phyloP scores from a whole-genome alignment of 1,284 basidiomycete species.

The Ceratobasidium sp. region DNA sequence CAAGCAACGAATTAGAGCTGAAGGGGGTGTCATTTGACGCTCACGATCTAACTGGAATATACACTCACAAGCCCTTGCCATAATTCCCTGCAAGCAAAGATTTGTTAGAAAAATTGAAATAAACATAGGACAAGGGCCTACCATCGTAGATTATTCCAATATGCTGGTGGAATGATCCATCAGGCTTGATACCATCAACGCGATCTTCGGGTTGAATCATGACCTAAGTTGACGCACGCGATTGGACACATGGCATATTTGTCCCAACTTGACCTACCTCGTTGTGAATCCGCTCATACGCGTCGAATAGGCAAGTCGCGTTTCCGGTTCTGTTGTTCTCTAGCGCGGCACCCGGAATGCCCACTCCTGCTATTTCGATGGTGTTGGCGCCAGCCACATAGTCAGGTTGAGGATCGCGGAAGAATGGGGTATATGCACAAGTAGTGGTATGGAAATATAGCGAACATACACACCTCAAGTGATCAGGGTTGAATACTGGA shows the following conservation, averaged over 20 bases:
- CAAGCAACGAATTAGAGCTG: conserved; percentile 38
- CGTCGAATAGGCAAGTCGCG: conserved; percentile 55
- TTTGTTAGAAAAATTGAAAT: neutral
- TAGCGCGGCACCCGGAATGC: conserved; percentile 58
- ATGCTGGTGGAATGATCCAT: conserved; percentile 70
- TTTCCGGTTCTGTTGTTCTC: conserved; percentile 50
- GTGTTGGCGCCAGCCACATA: conserved; percentile 66
- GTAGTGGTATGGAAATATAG: too few species aligned
- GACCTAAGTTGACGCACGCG: conserved; percentile 43
- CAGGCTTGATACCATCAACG: conserved; percentile 65
- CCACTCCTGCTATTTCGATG: conserved; percentile 64
- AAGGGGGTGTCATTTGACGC: neutral
- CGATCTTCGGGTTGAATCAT: conserved; percentile 54
- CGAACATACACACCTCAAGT: too few species aligned
- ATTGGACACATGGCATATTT: neutral
- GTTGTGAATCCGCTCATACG: conserved; percentile 53
- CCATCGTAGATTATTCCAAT: conserved; percentile 66
- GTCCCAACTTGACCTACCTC: conserved; percentile 8
- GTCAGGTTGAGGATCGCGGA: conserved; percentile 44
- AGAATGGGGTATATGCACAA: conserved; percentile 61
- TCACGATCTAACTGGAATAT: neutral
- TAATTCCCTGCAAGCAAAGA: conserved; percentile 53
- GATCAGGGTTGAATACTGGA: conserved; percentile 3
- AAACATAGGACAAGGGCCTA: neutral
- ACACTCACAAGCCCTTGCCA: conserved; percentile 62